These are phyloP conservation scores for Bipolaris gigantea DNA, from an alignment of 2,329 filamentous ascomycete genomes.

Conservation along the genomic window DNA sequence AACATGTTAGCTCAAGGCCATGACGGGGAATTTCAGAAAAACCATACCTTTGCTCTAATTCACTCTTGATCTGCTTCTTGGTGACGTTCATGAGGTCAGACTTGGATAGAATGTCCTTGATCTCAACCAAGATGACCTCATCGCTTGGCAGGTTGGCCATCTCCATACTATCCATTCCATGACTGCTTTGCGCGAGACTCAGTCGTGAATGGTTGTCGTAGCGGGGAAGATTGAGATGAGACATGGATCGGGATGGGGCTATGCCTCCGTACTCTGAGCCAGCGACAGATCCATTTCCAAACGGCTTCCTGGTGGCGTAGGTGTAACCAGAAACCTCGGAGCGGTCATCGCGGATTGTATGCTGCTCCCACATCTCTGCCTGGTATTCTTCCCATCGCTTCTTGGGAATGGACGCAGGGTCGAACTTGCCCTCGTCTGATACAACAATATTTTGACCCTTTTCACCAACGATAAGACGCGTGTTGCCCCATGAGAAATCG, in stretches of 20 bases:
- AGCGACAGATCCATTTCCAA: constrained; percentile 50
- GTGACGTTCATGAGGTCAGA: constrained; percentile 97
- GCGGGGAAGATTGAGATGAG: constrained; percentile 60
- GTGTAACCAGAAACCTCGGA: constrained; percentile 93
- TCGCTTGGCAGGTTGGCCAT: constrained; percentile 82
- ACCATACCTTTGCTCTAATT: constrained; percentile 74
- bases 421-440: constrained; percentile 97
- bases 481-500: constrained; percentile 99
- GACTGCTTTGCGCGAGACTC: constrained; percentile 62
- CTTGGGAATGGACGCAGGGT: constrained; percentile 86
- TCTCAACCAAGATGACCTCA: constrained; percentile 88
- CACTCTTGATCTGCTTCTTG: constrained; percentile 96
- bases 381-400: constrained; percentile 99
- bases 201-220: constrained; percentile 48
- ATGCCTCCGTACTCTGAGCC: constrained; percentile 66
- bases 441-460: constrained; percentile 90
- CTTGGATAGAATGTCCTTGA: constrained; percentile 86
- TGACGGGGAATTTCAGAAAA: neutral
- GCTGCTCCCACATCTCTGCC: constrained; percentile 93
- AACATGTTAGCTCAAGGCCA: constrained; percentile 19
- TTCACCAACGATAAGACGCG: constrained; percentile 93
- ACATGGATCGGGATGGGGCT: constrained; percentile 58
- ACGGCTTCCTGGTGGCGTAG: constrained; percentile 79
- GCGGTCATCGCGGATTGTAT: constrained; percentile 78
- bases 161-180: constrained; percentile 61